These are phyloP conservation scores for Pittosporum tobira DNA, from an alignment of 129 eudicot genomes.

Conservation along the genomic window DNA sequence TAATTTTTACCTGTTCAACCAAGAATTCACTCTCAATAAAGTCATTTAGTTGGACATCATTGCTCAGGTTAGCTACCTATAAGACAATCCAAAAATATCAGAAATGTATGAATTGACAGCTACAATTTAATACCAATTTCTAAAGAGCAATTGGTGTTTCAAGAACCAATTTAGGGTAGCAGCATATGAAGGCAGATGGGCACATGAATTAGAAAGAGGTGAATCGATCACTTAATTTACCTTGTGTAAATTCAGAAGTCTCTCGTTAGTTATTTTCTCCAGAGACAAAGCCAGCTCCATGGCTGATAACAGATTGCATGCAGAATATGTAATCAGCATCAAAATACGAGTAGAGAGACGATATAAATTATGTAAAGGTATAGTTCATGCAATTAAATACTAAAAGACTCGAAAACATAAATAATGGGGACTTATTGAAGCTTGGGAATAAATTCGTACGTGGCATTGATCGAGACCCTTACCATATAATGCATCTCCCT, in stretches of 20 bases:
- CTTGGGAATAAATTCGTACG: too few species aligned
- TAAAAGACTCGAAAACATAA: too few species aligned
- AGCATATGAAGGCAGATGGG: background rate
- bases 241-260: background rate
- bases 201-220: background rate
- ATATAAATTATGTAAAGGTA: too few species aligned
- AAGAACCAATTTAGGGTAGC: too few species aligned
- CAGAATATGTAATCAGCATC: too few species aligned
- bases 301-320: too few species aligned
- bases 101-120: background rate
- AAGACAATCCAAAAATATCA: background rate
- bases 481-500: conserved; percentile 93
- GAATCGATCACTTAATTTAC: background rate
- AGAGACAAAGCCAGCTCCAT: background rate
- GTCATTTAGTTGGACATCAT: background rate
- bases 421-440: too few species aligned
- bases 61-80: background rate
- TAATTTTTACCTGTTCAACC: background rate
- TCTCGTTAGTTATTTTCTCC: background rate
- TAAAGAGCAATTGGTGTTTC: too few species aligned
- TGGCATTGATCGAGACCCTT: too few species aligned
- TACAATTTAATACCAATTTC: background rate
- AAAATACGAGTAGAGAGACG: too few species aligned
- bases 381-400: too few species aligned
- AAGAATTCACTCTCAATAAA: too few species aligned